Base-by-base conservation (phyloP, 1,139 yeast species). In the Pichia sp. region DNA sequence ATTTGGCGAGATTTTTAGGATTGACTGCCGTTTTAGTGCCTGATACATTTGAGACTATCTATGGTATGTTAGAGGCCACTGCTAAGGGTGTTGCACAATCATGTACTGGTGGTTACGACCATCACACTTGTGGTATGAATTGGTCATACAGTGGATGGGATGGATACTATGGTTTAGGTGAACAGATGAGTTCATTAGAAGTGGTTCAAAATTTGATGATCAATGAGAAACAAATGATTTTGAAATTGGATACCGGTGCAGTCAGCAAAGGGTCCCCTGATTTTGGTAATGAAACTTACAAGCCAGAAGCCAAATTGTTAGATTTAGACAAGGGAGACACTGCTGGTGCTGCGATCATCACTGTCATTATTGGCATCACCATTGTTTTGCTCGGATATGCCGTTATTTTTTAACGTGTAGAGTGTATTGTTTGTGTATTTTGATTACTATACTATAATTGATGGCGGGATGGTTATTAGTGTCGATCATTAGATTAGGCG, bases 281-380 rank as follows among this genome's bases (percentile, higher is more conserved):
- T 30, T 83, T 81, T 20, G 87, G 87, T 44, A 61, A 69, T 6
- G 57, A 58, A 40, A 51, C 60, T 5, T 42, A 52, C 18, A 40
- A 33, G 18, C 34, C 42, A 12, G 28, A 37, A 10, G 52, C 53
- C n/a, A 34, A 38, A 22, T 40, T 45, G n/a, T 64, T 86, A 48
- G 51, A 58, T 14, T 65, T 85, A 33, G 67, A 67, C 29, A 53
- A 63, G 2, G 82, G 80, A 34, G 96, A 86, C 54, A 72, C 63
- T 44, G 96, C 93, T 1, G 96, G 96, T 39, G 96, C 96, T 1
- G 85, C 91, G 32, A 73, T 87, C 34, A 74, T 87, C 42, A 88
- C 96, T 2, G 85, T 82, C 8, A 56, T 86, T 23, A 67, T 86
- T 34, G 80, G 87, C 36, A 67, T 74, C 4, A 68, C 80, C 4